phyloP scores from a whole-genome alignment of 306 rosid species.

The Astragalus glycyphyllos region DNA sequence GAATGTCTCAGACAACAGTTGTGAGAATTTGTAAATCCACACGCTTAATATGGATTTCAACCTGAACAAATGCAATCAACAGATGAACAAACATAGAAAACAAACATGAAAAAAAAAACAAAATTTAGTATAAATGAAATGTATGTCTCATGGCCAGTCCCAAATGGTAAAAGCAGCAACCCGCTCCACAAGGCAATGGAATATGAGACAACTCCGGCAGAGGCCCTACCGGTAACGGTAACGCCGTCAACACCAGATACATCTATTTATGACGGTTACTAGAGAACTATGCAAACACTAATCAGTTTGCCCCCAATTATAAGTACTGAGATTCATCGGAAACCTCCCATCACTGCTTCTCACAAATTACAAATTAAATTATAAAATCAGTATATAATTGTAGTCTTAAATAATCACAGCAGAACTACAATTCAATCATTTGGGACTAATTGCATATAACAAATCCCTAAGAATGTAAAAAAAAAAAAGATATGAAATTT shows the following conservation, averaged over 20 bases:
- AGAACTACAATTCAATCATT: neutral
- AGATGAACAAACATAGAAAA: too few species aligned
- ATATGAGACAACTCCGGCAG: conserved; percentile 68
- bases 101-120: too few species aligned
- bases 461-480: neutral
- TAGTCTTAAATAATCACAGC: conserved; percentile 63
- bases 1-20: too few species aligned
- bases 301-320: conserved; percentile 45
- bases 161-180: conserved; percentile 63
- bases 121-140: conserved; percentile 3
- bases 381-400: neutral
- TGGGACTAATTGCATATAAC: too few species aligned
- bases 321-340: conserved; percentile 46
- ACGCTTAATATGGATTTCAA: too few species aligned
- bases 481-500: neutral
- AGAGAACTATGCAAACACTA: conserved; percentile 63
- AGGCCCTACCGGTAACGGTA: conserved; percentile 46
- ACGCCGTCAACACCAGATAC: conserved; percentile 52
- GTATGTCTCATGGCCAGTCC: conserved; percentile 79
- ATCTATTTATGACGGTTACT: conserved; percentile 63
- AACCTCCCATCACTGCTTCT: conserved; percentile 53
- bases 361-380: too few species aligned
- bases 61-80: too few species aligned
- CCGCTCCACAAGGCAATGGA: conserved; percentile 73
- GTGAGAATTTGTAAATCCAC: too few species aligned